Percentiles rank a stretch among this genome's conserved stretches.
phyloP scores from a whole-genome alignment of 2,329 filamentous ascomycete species.

The Mollisiaceae sp. region DNA sequence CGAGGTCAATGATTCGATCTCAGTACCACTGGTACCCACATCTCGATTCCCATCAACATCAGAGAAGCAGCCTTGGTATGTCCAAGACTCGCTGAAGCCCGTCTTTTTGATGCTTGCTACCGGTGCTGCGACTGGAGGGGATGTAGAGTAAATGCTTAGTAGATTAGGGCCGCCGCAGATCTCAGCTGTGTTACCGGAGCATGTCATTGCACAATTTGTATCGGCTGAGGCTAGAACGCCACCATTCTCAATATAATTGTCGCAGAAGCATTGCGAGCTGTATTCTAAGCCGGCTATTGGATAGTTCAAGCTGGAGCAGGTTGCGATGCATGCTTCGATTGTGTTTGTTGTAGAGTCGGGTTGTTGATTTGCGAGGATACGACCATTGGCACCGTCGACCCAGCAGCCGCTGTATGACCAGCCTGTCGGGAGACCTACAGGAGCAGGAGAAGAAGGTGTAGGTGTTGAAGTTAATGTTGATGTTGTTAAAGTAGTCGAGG shows the following conservation, averaged over 20 bases:
- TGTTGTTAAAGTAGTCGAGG: not conserved
- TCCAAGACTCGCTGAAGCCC: constrained; percentile 28
- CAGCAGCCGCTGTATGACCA: constrained; percentile 27
- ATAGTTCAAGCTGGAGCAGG: constrained; percentile 33
- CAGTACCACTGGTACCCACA: constrained; percentile 57
- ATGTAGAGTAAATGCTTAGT: constrained; percentile 30
- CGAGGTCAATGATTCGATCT: constrained; percentile 56
- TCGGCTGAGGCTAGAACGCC: constrained; percentile 25
- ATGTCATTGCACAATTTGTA: constrained; percentile 38
- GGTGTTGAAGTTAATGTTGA: constrained; percentile 33
- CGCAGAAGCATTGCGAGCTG: constrained; percentile 38
- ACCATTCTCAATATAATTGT: constrained; percentile 31
- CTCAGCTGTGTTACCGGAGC: constrained; percentile 36
- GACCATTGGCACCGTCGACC: constrained; percentile 16
- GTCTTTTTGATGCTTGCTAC: constrained; percentile 21
- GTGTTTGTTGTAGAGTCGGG: constrained; percentile 23
- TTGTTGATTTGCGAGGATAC: constrained; percentile 19
- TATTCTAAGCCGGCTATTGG: constrained; percentile 44
- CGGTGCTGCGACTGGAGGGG: constrained; percentile 5
- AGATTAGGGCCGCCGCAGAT: constrained; percentile 40
- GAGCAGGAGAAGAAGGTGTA: not conserved
- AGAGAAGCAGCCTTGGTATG: constrained; percentile 30
- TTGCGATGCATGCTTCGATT: constrained; percentile 37
- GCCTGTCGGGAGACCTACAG: constrained; percentile 13
- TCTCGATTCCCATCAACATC: constrained; percentile 46